phyloP scores from a whole-genome alignment of 2,329 filamentous ascomycete species.

The Botrytis medusae region DNA sequence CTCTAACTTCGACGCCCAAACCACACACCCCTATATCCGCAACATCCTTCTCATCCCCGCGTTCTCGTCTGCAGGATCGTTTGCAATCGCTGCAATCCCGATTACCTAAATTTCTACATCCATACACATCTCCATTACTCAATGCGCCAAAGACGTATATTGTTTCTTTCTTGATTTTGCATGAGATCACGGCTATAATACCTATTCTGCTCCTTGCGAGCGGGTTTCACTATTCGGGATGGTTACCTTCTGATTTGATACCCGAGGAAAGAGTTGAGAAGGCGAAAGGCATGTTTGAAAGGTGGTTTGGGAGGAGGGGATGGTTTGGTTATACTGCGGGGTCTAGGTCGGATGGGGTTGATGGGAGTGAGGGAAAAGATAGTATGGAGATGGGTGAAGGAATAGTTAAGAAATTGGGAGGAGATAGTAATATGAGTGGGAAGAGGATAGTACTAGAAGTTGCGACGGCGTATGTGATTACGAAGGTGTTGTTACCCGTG shows the following conservation, averaged over 20 bases:
- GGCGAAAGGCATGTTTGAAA: slow-evolving; percentile 69
- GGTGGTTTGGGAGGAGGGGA: slow-evolving; percentile 74
- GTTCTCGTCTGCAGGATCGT: not conserved
- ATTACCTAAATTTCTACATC: slow-evolving; percentile 62
- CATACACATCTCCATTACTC: slow-evolving; percentile 68
- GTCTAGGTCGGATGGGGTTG: not conserved
- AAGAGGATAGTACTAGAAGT: slow-evolving; percentile 59
- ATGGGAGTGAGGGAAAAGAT: slow-evolving; percentile 5
- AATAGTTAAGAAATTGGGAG: slow-evolving; percentile 33
- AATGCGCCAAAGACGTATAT: slow-evolving; percentile 80
- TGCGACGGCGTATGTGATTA: slow-evolving; percentile 86
- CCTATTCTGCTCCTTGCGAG: slow-evolving; percentile 74
- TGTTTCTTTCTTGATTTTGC: slow-evolving; percentile 81
- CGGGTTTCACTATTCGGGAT: slow-evolving; percentile 76
- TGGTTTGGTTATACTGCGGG: slow-evolving; percentile 65
- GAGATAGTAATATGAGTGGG: slow-evolving; percentile 36
- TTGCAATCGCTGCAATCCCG: slow-evolving; percentile 21
- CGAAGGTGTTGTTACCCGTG: slow-evolving; percentile 78
- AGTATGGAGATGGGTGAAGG: slow-evolving; percentile 34
- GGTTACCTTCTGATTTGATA: slow-evolving; percentile 55
- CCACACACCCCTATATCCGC: not conserved
- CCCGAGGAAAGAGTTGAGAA: slow-evolving; percentile 24
- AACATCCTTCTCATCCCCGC: not conserved
- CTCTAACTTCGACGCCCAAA: not conserved
- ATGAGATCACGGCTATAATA: slow-evolving; percentile 85